Evolutionary conservation across 2,329 filamentous ascomycete genomes (phyloP).

Genomic region (Gremmenia infestans): DNA sequence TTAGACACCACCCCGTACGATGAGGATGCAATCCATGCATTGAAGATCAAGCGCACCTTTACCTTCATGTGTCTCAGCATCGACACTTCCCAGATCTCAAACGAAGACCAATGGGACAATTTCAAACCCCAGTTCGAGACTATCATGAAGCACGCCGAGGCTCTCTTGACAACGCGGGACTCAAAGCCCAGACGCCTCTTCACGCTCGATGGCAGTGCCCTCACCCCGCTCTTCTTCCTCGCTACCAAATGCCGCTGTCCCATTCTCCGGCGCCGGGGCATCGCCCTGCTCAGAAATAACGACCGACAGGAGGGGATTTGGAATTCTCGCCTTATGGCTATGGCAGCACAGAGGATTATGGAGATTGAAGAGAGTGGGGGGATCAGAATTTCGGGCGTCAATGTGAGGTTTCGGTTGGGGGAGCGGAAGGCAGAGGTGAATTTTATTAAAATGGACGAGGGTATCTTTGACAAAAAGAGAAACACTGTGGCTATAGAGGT

Average conservation of each 20-base stretch:
- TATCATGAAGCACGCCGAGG: slow-evolving; percentile 2
- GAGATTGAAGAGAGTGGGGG: neutral
- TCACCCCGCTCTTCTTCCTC: slow-evolving; percentile 58
- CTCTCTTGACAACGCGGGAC: neutral
- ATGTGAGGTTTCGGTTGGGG: neutral
- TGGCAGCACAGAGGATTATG: neutral
- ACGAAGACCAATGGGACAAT: slow-evolving; percentile 8
- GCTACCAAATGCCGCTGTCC: slow-evolving; percentile 58
- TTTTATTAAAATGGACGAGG: neutral
- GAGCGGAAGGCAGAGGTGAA: neutral
- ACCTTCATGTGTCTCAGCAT: neutral
- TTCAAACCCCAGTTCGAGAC: slow-evolving; percentile 3
- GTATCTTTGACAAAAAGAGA: neutral
- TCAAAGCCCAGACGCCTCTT: slow-evolving; percentile 34
- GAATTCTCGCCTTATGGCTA: slow-evolving; percentile 36
- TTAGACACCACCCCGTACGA: neutral
- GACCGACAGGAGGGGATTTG: slow-evolving; percentile 61
- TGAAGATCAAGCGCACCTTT: neutral
- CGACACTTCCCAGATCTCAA: neutral
- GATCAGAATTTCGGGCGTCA: neutral
- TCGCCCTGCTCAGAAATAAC: slow-evolving; percentile 52
- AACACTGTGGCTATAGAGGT: neutral
- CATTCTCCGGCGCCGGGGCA: slow-evolving; percentile 51
- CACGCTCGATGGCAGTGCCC: slow-evolving; percentile 55
- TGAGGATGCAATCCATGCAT: neutral